These are phyloP conservation scores for Detonula confervacea DNA, from an alignment of 352 stramenopile species.

Conservation along the genomic window DNA sequence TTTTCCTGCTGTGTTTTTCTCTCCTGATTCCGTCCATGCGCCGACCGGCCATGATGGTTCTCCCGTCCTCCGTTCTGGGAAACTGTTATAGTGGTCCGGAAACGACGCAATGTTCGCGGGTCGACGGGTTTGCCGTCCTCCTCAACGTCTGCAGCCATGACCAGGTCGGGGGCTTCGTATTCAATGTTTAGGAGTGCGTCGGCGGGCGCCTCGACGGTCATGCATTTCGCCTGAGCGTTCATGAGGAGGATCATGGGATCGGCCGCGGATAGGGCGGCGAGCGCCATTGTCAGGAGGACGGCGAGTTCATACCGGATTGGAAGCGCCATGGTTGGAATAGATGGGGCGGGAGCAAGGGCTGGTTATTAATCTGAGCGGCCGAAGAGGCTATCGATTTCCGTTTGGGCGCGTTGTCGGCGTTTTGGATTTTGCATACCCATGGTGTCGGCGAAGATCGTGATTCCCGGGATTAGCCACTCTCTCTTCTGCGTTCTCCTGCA, in stretches of 20 bases:
- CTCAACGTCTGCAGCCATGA: slow-evolving; percentile 18
- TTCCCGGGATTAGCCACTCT: too few species aligned
- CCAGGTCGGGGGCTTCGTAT: slow-evolving; percentile 2
- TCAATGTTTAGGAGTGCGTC: slow-evolving; percentile 62
- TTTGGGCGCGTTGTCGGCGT: too few species aligned
- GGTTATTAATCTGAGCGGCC: neutral
- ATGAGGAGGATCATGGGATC: slow-evolving; percentile 61
- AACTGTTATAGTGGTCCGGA: slow-evolving; percentile 52
- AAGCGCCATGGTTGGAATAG: slow-evolving; percentile 1
- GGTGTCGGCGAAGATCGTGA: too few species aligned
- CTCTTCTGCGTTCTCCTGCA: too few species aligned
- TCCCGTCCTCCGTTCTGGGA: slow-evolving; percentile 32
- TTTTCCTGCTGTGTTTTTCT: slow-evolving; percentile 11
- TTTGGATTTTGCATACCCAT: too few species aligned
- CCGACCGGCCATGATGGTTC: slow-evolving; percentile 30
- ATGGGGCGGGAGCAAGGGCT: neutral
- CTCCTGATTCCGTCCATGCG: slow-evolving; percentile 11
- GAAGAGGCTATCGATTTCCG: too few species aligned
- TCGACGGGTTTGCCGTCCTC: slow-evolving; percentile 25
- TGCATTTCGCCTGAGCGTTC: slow-evolving; percentile 62
- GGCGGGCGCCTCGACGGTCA: slow-evolving; percentile 56
- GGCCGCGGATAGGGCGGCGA: slow-evolving; percentile 28
- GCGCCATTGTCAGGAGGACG: slow-evolving; percentile 17
- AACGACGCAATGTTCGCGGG: slow-evolving; percentile 37
- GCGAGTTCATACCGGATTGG: slow-evolving; percentile 13